Conservation (phyloP, 805 yeast species). For the Komagataella populi region DNA sequence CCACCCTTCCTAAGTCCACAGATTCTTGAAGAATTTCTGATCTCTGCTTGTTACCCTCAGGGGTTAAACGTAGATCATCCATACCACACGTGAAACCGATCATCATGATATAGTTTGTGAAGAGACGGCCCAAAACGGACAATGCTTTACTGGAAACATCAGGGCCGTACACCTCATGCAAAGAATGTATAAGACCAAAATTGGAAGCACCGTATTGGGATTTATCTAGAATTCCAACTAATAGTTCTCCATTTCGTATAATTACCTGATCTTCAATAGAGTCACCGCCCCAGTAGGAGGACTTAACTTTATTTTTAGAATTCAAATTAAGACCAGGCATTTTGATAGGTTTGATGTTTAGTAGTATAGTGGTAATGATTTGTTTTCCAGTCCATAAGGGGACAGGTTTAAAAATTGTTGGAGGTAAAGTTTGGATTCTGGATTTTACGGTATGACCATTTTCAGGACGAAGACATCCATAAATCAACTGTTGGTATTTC, state of each 20-base stretch:
- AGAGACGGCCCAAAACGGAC: slow-evolving; percentile 86
- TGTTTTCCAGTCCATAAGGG: slow-evolving; percentile 98
- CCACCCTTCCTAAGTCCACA: slow-evolving; percentile 73
- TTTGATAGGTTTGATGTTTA: slow-evolving; percentile 74
- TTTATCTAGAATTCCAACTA: slow-evolving; percentile 91
- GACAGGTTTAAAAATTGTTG: slow-evolving; percentile 75
- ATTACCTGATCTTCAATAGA: slow-evolving; percentile 80
- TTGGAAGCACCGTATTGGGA: slow-evolving; percentile 98
- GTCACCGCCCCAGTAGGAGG: slow-evolving; percentile 86
- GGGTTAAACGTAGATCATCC: slow-evolving; percentile 93
- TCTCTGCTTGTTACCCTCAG: slow-evolving; percentile 86
- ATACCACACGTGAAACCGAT: slow-evolving; percentile 98
- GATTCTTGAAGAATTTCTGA: slow-evolving; percentile 66
- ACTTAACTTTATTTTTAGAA: slow-evolving; percentile 81
- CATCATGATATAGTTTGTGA: slow-evolving; percentile 85
- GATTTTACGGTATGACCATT: slow-evolving; percentile 81
- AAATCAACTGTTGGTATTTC: slow-evolving; percentile 83
- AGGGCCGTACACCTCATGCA: slow-evolving; percentile 93
- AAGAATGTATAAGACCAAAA: slow-evolving; percentile 91
- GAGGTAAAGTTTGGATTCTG: slow-evolving; percentile 69
- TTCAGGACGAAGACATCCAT: slow-evolving; percentile 92
- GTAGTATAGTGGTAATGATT: slow-evolving; percentile 79
- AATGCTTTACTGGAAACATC: slow-evolving; percentile 78
- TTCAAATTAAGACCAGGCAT: slow-evolving; percentile 85
- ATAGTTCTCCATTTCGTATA: slow-evolving; percentile 73